Conservation (phyloP, 2,329 filamentous ascomycete species). For the Fusarium sp. region DNA sequence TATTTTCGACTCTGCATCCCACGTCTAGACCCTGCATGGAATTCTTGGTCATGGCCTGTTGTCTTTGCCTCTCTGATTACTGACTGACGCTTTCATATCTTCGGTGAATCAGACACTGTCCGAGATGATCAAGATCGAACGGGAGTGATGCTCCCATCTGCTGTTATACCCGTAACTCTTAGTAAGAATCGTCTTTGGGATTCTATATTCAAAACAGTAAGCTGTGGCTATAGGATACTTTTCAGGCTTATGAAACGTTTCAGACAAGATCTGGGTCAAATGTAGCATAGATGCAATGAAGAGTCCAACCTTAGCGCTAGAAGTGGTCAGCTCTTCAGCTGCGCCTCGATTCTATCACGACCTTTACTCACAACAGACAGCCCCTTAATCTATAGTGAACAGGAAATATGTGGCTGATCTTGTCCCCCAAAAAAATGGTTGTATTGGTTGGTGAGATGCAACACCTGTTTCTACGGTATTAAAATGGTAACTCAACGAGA, state of each 20-base stretch:
- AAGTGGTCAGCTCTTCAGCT: background rate
- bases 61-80: background rate
- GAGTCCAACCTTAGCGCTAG: slow-evolving; percentile 19
- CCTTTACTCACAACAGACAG: background rate
- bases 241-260: slow-evolving; percentile 30
- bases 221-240: slow-evolving; percentile 9
- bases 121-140: background rate
- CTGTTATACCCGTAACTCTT: background rate
- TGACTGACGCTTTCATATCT: background rate
- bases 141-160: background rate
- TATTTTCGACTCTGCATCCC: background rate
- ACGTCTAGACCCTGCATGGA: slow-evolving; percentile 11
- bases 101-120: background rate
- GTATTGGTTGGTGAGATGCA: slow-evolving; percentile 16
- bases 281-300: background rate
- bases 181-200: background rate
- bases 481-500: slow-evolving; percentile 31
- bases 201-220: background rate
- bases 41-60: background rate
- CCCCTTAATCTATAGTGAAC: background rate
- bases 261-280: slow-evolving; percentile 8
- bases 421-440: background rate
- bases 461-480: slow-evolving; percentile 29
- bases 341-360: background rate
- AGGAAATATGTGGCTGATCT: background rate